Evolutionary conservation across 2,329 filamentous ascomycete genomes (phyloP), one percentile per base, ranked within the genome.

Genomic region (Coniochaeta prunicola): DNA sequence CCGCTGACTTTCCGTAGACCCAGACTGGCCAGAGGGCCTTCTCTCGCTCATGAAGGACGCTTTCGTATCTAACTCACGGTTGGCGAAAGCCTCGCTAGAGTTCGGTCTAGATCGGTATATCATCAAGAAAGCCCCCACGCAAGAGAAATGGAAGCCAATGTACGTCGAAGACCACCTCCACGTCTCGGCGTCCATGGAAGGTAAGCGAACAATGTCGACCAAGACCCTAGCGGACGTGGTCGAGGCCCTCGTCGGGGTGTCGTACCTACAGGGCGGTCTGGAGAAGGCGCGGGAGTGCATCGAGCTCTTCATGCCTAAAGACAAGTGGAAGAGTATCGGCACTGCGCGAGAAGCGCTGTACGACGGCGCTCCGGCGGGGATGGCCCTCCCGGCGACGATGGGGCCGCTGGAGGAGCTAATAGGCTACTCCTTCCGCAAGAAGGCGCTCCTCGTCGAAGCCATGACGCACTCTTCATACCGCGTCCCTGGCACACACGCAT

Each of bases 221-320:
- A 97, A 97, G 69, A 84, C 84, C 0, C 80, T 97, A 8, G 93
- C 93, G 3, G 93, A 97, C 66, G 87, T 97, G 0, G 81, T 96
- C 0, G 93, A 97, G 63, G 84, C 92, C 0, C 76, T 97, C 0
- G 87, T 97, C 21, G 93, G 91, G 1, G 89, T 86, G 0, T 82
- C 89, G 0, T 92, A 83, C 65, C 61, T 89, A 1, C 82, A 90
- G 57, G 89, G 90, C 1, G 89, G 89, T 0, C 74, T 89, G 15
- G 54, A 74, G 0, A 87, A 84, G 63, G 88, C 87, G 0, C 71
- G 87, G 17, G 65, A 73, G 1, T 92, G 88, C 69, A 79, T 94
- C 13, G 76, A 79, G 3, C 69, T 86, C 1, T 87, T 97, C 63
- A 70, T 96, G 1, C 80, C 81, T 0, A 80, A 88, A 56, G 69